Conservation (phyloP, 768 basidiomycete species). For the Arthromyces matolae region DNA sequence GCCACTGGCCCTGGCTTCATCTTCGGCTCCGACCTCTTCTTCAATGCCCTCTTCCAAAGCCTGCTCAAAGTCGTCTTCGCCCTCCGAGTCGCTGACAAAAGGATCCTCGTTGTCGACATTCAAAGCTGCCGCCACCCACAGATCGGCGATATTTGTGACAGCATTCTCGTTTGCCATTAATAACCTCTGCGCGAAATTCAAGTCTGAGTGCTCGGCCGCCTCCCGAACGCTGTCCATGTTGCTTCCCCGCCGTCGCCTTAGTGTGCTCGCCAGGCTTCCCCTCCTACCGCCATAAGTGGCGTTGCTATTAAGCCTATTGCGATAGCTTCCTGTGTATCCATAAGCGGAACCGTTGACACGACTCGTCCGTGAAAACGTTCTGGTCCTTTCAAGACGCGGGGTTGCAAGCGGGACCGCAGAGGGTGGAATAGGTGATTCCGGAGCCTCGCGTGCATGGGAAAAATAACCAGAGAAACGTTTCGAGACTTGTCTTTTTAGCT, state of each 20-base stretch:
- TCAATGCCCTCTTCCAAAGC: slow-evolving; percentile 31
- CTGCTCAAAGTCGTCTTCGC: slow-evolving; percentile 23
- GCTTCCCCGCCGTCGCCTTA: slow-evolving; percentile 50
- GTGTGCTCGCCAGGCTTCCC: slow-evolving; percentile 52
- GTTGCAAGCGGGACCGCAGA: slow-evolving; percentile 45
- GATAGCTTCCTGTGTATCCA: slow-evolving; percentile 61
- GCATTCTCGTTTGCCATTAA: slow-evolving; percentile 93
- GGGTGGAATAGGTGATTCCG: slow-evolving; percentile 31
- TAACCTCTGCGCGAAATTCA: slow-evolving; percentile 85
- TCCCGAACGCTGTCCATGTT: slow-evolving; percentile 42
- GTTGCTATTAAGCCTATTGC: slow-evolving; percentile 52
- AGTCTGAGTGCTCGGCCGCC: slow-evolving; percentile 40
- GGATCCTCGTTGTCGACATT: slow-evolving; percentile 90
- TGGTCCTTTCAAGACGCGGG: slow-evolving; percentile 39
- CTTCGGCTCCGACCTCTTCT: slow-evolving; percentile 21
- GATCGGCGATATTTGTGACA: slow-evolving; percentile 90
- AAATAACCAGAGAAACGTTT: slow-evolving; percentile 59
- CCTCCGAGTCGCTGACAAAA: slow-evolving; percentile 57
- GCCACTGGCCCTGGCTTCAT: slow-evolving; percentile 17
- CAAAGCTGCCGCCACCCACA: slow-evolving; percentile 97
- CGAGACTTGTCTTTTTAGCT: slow-evolving; percentile 48
- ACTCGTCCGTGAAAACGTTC: slow-evolving; percentile 53
- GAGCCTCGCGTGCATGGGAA: slow-evolving; percentile 41
- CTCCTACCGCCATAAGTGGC: slow-evolving; percentile 40
- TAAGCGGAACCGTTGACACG: slow-evolving; percentile 75